Evolutionary conservation across 768 basidiomycete genomes (phyloP), one percentile per base, ranked within the genome.

Genomic region (Xerocomellus intermedius): DNA sequence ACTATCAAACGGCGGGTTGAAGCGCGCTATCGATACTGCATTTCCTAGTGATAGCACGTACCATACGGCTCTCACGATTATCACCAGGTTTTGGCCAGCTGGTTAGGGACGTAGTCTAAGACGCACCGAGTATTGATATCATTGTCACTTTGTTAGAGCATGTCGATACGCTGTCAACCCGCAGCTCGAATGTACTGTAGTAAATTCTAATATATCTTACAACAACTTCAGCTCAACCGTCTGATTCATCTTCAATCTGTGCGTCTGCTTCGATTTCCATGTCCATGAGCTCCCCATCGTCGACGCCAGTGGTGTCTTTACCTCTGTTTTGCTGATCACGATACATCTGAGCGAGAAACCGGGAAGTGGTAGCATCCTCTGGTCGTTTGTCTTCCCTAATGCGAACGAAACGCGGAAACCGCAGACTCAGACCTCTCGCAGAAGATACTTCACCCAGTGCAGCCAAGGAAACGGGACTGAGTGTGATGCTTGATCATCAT

Each of bases 361-460:
- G 76, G 2, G 85, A 78, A 4, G 86, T 85, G 60, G 85, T 92
- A 2, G 91, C 92, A 59, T 87, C 71, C 63, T 87, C 85, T 48
- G 85, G 77, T 6, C 64, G 63, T 70, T 93, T 94, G 71, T 95
- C 94, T 10, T 86, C 83, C 24, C 89, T 76, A 8, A 82, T 64
- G 55, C 78, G 81, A 52, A 95, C 77, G 73, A 95, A 96, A 35
- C 94, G 79, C 39, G 94, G 94, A 69, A 97, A 97, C 13, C 94
- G 86, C 13, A 96, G 70, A 61, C 88, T 90, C 30, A 95, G 75
- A 5, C 94, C 94, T 26, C 87, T 78, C 32, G 43, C 33, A 8
- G 76, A 76, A 7, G 83, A 80, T 5, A 85, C 75, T 21, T 85
- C 66, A 7, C 86, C 84, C 50, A 79, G 75, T 0, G 90, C 93